A percentile compares a stretch with the other conserved stretches of the same genome.
These are phyloP conservation scores for Nicotiana knightiana DNA, from an alignment of 257 asterid species.

Conservation along the genomic window DNA sequence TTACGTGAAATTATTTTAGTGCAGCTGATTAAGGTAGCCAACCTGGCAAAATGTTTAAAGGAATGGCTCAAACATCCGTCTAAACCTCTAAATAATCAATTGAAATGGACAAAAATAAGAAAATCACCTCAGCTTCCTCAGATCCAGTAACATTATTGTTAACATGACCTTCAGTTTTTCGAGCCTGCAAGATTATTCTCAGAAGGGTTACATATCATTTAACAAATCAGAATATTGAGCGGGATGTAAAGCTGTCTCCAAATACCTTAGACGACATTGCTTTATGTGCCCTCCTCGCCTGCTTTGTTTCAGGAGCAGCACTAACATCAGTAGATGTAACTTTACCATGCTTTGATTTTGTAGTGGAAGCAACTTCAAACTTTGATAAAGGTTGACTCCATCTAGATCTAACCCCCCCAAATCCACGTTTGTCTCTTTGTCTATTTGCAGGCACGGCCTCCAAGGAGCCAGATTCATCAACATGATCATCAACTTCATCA, in stretches of 20 bases:
- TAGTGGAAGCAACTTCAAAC: constrained; percentile 42
- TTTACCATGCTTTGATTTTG: constrained; percentile 50
- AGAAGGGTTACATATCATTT: constrained; percentile 17
- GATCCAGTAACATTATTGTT: constrained; percentile 38
- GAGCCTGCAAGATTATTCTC: constrained; percentile 37
- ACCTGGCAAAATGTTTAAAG: not conserved
- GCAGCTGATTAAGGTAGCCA: constrained; percentile 2
- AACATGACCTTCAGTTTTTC: constrained; percentile 42
- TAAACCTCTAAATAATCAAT: not conserved
- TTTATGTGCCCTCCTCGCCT: constrained; percentile 54
- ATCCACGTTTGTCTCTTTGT: constrained; percentile 42
- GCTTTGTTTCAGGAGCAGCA: constrained; percentile 41
- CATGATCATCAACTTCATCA: constrained; percentile 46
- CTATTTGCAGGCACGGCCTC: constrained; percentile 37
- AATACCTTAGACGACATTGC: constrained; percentile 46
- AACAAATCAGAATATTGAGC: constrained; percentile 13
- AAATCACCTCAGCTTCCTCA: constrained; percentile 52
- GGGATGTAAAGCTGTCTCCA: not conserved
- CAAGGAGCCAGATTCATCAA: constrained; percentile 50
- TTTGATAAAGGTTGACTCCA: constrained; percentile 37
- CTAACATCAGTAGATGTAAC: constrained; percentile 31
- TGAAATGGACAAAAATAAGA: not conserved
- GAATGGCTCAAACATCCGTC: not conserved
- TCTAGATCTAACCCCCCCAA: constrained; percentile 45
- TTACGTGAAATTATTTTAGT: constrained; percentile 1